These are phyloP conservation scores for Clathrus columnatus DNA, from an alignment of 768 basidiomycete species.

Conservation along the genomic window DNA sequence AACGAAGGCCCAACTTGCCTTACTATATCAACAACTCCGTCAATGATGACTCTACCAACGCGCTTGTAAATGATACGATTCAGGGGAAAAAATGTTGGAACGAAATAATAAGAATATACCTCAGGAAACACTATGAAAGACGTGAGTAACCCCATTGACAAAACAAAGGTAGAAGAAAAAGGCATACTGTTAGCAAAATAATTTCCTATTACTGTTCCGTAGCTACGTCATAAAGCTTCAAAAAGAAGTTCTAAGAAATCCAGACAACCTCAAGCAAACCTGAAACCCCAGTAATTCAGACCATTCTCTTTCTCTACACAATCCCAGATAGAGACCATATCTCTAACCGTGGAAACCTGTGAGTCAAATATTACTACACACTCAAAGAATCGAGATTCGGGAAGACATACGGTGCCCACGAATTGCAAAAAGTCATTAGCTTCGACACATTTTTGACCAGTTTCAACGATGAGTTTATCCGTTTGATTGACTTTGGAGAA, in stretches of 20 bases:
- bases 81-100: too few relatives aligned
- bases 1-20: neutral
- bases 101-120: neutral
- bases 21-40: slow-evolving; percentile 4
- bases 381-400: neutral
- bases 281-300: slow-evolving; percentile 5
- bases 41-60: slow-evolving; percentile 1
- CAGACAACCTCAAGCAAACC: neutral
- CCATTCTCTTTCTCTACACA: neutral
- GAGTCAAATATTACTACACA: neutral
- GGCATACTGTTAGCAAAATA: slow-evolving; percentile 7
- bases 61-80: neutral
- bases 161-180: neutral
- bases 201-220: slow-evolving; percentile 7
- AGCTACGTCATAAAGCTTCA: neutral
- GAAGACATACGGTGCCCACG: neutral
- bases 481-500: neutral
- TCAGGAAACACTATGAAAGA: slow-evolving; percentile 2
- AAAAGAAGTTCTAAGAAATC: too few relatives aligned
- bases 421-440: neutral
- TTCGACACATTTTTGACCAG: neutral
- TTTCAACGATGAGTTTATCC: neutral
- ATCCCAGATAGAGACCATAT: neutral
- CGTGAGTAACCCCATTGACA: too few relatives aligned
- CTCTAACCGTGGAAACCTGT: neutral